Evolutionary conservation across 768 basidiomycete genomes (phyloP), one percentile per base, ranked within the genome.

Genomic region (Exsudoporus frostii): DNA sequence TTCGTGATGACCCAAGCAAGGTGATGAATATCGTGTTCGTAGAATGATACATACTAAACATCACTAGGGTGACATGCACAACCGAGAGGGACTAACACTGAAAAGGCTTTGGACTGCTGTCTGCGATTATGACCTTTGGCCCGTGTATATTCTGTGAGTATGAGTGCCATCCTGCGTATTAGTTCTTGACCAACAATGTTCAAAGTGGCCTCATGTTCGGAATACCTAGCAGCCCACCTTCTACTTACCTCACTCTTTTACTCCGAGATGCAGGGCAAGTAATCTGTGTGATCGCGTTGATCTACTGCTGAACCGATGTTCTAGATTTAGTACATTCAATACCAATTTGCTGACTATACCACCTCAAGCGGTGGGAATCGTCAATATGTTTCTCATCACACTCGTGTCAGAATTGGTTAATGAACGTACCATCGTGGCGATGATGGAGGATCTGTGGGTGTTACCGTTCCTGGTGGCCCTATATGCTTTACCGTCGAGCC

Each of bases 111-210:
- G 80, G 78, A 69, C 65, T 7, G 80, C 83, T 0, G 46, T 84
- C 7, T 76, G 74, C 34, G 85, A 87, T 61, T 86, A 79, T 50
- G 83, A 85, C 59, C 66, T 86, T 10, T 86, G 84, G 84, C 85
- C 85, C 0, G 44, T 86, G 20, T 87, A 88, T 62, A 72, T 83
- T 27, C 66, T 83, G 78, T 59, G 37, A 44, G 41, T 30, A 5
- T 5, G 22, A 36, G 1, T 2, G 9, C 22, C 7, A 39, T 10
- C 10, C 13, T 39, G n/a, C 51, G 14, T 37, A 17, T 19, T 5
- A 3, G 34, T 3, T n/a, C 32, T 27, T 53, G 40, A 55, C 45
- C 1, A 15, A 46, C 30, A 15, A 17, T 7, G 3, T 37, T 15
- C 8, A 29, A 6, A 81, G 80, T 9, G 80, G 81, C 1, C 64